phyloP scores from a whole-genome alignment of 371 early-diverging fungal genomes.

The Antonospora locustae region DNA sequence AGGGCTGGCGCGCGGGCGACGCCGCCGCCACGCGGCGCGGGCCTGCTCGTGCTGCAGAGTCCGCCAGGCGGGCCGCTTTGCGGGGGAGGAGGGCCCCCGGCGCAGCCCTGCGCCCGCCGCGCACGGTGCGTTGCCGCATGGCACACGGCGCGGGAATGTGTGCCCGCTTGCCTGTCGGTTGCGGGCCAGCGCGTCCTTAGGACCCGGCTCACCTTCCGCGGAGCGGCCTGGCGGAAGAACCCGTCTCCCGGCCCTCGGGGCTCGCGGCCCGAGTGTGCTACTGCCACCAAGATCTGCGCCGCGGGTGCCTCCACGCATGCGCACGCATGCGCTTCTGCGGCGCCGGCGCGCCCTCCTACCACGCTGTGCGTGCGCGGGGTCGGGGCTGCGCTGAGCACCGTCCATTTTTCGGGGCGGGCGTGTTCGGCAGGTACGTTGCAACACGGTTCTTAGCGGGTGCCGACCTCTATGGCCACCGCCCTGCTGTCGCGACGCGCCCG shows the following conservation, averaged over 20 bases:
- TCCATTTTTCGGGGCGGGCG: constrained; percentile 22
- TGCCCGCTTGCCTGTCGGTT: no score
- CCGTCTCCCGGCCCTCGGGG: no score
- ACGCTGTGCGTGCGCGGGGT: neutral
- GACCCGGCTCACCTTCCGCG: no score
- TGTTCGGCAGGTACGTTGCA: constrained; percentile 40
- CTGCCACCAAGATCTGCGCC: constrained; percentile 35
- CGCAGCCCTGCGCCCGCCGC: no score
- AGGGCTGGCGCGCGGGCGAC: neutral
- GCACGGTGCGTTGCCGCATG: neutral
- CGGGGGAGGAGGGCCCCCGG: neutral
- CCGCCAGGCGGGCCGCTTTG: neutral
- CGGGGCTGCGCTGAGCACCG: constrained; percentile 14
- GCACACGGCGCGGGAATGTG: no score
- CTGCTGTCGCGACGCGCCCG: constrained; percentile 23
- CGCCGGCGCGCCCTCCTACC: constrained; percentile 16
- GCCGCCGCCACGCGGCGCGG: neutral
- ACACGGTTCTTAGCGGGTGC: constrained; percentile 43
- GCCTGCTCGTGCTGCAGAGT: no score
- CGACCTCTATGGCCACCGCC: constrained; percentile 42
- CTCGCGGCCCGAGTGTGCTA: constrained; percentile 1
- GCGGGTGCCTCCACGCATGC: constrained; percentile 7
- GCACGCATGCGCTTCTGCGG: constrained; percentile 13
- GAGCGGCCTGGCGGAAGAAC: no score
- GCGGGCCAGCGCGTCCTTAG: no score